phyloP scores from a whole-genome alignment of 2,329 filamentous ascomycete species.

The Anthostomella pinea region DNA sequence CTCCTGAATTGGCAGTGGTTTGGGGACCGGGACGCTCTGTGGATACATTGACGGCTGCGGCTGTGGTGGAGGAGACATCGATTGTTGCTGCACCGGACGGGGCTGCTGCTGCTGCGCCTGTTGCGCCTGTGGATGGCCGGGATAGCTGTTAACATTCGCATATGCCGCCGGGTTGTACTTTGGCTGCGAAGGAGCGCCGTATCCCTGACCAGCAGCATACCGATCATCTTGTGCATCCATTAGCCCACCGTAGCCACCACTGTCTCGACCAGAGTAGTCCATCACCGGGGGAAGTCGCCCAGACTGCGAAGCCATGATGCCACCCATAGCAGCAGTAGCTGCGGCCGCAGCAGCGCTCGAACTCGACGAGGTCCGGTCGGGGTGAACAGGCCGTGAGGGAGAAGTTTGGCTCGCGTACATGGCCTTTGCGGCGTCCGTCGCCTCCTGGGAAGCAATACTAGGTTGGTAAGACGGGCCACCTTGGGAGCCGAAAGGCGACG shows the following conservation, averaged over 20 bases:
- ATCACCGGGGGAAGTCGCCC: slow-evolving; percentile 24
- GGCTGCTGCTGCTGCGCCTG: slow-evolving; percentile 38
- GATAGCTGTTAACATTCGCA: slow-evolving; percentile 58
- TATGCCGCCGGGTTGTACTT: slow-evolving; percentile 79
- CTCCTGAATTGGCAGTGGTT: slow-evolving; percentile 40
- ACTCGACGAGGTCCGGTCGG: slow-evolving; percentile 52
- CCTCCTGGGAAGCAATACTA: slow-evolving; percentile 46
- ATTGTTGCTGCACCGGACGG: slow-evolving; percentile 36
- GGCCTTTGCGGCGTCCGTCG: slow-evolving; percentile 61
- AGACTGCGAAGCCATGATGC: slow-evolving; percentile 38
- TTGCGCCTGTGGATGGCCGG: slow-evolving; percentile 39
- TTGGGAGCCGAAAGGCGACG: slow-evolving; percentile 27
- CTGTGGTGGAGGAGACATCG: slow-evolving; percentile 26
- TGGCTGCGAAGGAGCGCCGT: slow-evolving; percentile 43
- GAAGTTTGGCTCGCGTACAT: slow-evolving; percentile 57
- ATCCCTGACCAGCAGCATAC: slow-evolving; percentile 25
- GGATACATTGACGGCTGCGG: slow-evolving; percentile 34
- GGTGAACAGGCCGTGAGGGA: slow-evolving; percentile 48
- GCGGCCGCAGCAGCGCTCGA: slow-evolving; percentile 56
- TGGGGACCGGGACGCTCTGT: slow-evolving; percentile 30
- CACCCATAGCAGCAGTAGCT: slow-evolving; percentile 56
- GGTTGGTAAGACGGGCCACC: slow-evolving; percentile 26
- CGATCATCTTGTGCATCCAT: slow-evolving; percentile 30
- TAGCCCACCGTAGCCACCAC: slow-evolving; percentile 28
- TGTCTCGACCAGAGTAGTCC: slow-evolving; percentile 35